Conservation (phyloP, 2,329 filamentous ascomycete species). For the Coniosporium tulheliwenetii region DNA sequence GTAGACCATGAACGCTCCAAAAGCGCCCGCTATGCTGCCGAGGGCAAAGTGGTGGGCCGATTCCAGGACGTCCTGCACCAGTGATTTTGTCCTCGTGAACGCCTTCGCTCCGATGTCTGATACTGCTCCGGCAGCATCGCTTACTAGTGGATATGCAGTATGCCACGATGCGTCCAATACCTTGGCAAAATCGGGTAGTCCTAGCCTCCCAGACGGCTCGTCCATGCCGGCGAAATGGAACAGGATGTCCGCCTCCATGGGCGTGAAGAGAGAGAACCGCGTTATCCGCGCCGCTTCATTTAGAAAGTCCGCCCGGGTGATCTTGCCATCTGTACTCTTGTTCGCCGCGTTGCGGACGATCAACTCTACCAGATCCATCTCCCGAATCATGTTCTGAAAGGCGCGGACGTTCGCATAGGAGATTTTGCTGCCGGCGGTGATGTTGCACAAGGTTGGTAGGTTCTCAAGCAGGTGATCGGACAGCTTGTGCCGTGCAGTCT, state of each 20-base stretch:
- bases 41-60: conserved; percentile 83
- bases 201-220: conserved; percentile 71
- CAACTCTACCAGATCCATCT: conserved; percentile 94
- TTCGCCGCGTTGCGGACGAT: conserved; percentile 75
- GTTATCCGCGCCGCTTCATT: conserved; percentile 86
- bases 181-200: conserved; percentile 76
- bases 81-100: conserved; percentile 37
- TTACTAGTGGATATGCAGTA: conserved; percentile 41
- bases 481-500: conserved; percentile 89
- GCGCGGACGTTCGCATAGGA: conserved; percentile 95
- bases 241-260: conserved; percentile 96
- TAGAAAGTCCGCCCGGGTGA: conserved; percentile 84
- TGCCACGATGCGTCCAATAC: conserved; percentile 91
- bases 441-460: conserved; percentile 86
- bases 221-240: conserved; percentile 97
- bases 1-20: conserved; percentile 98
- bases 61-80: conserved; percentile 52
- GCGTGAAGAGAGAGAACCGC: conserved; percentile 89
- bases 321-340: conserved; percentile 79
- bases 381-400: conserved; percentile 94
- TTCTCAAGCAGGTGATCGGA: conserved; percentile 91
- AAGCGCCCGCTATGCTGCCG: conserved; percentile 82
- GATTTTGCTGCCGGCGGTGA: conserved; percentile 79
- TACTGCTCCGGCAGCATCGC: conserved; percentile 25
- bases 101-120: conserved; percentile 33